phyloP scores from a whole-genome alignment of 257 asterid genomes.

The Solanum bukasovii region DNA sequence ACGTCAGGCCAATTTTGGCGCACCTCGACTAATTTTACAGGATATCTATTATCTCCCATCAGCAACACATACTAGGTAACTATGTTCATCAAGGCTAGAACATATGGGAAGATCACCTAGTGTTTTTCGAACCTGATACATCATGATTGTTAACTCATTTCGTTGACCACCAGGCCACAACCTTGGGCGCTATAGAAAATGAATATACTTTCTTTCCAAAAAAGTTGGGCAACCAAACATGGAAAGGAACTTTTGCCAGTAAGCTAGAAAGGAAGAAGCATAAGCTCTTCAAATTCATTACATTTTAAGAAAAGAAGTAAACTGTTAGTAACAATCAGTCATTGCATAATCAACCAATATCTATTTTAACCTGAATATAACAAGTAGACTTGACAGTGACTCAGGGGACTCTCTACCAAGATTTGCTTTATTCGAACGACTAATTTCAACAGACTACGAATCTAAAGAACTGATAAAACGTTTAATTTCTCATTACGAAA shows the following conservation, averaged over 20 bases:
- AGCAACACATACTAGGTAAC: neutral
- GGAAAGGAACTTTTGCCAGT: neutral
- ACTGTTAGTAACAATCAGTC: neutral
- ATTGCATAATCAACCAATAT: neutral
- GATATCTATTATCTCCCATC: neutral
- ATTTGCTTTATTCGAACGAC: neutral
- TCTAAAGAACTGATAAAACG: neutral
- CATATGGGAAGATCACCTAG: neutral
- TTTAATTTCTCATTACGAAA: neutral
- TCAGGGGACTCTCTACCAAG: neutral
- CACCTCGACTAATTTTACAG: neutral
- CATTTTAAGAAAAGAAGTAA: neutral
- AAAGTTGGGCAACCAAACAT: neutral
- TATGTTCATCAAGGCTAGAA: neutral
- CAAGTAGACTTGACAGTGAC: neutral
- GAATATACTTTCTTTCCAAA: neutral
- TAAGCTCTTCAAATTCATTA: neutral
- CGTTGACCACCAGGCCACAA: neutral
- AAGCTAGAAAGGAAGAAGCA: neutral
- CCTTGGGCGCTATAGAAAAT: neutral
- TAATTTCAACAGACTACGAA: neutral
- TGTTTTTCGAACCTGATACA: neutral
- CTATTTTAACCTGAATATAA: neutral
- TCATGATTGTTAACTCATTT: neutral
- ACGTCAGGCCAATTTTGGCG: accelerated